Evolutionary conservation across 306 rosid genomes (phyloP), one percentile per base, ranked within the genome.

Genomic region (Astragalus glycyphyllos): DNA sequence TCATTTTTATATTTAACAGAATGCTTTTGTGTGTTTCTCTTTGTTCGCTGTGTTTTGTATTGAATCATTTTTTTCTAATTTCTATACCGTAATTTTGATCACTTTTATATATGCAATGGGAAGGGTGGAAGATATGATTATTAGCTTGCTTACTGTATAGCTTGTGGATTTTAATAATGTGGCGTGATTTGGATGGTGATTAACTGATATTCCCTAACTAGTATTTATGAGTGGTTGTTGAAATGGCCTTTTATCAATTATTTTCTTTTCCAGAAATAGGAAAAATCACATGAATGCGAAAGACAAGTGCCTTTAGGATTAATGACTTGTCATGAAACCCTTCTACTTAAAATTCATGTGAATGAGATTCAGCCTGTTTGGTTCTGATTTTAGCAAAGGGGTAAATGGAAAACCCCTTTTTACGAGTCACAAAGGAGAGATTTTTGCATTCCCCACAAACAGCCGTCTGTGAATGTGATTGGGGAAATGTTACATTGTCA

Each of bases 11-110:
- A 11, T 58, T 35, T 46, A 41, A 50, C 53, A 8, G 40, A 31
- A 13, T 73, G 69, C 37, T 56, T 68, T 59, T 45, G 13, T 26
- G 64, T 48, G 20, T 46, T 62, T 42, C 51, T 57, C 11, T 65
- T 63, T 69, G n/a, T 12, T 69, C 31, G 16, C 63, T 68, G 49
- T 38, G 54, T 9, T 26, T 15, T 11, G 11, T 47, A 20, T 54
- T 48, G 32, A 12, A 35, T 57, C 7, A 3, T 57, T 55, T 32
- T 42, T 1, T 42, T 29, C 8, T 11, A 41, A 64, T 31, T 32
- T 15, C 23, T 8, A 55, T 17, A 37, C 4, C 8, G 11, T 13
- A 2, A 38, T 55, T 48, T 47, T 65, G 1, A 29, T 47, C 16
- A 42, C 13, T 63, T 42, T 64, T 41, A n/a, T 11, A 11, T 13